Evolutionary conservation across 805 yeast species (phyloP), one percentile per base, ranked within the genome.

Genomic region (Spathaspora gorwiae): DNA sequence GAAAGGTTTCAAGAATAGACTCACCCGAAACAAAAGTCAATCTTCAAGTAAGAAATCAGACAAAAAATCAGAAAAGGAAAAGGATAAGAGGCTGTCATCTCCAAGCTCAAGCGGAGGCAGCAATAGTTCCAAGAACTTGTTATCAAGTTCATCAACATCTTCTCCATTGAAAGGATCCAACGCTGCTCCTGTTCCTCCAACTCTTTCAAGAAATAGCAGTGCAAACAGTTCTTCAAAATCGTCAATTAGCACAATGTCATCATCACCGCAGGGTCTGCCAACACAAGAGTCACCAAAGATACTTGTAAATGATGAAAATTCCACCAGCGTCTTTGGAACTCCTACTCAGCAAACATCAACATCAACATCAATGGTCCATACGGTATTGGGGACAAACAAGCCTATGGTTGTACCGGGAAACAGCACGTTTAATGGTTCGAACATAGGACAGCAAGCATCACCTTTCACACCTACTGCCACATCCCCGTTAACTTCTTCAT

Each of bases 1-100:
- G 75, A 71, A 70, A 62, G 76, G 76, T 13, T 71, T 71, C 53
- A 71, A 71, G 51, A 70, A 71, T 47, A 62, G 75, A 50, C 74
- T 71, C 54, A 65, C 75, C 14, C 59, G 76, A 48, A 68, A 67
- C 55, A 65, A 65, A 54, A 55, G 61, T 49, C 71, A 58, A 44
- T 49, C 70, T 33, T 50, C 71, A 26, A 56, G 53, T 40, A 70
- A 70, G 47, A 64, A 67, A 46, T 36, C 59, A 1, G 66, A 68
- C 19, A 68, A 68, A 44, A 70, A 69, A 53, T 65, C 65, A 39
- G 32, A 59, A 41, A 58, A 61, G 39, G 62, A 62, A 30, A 53
- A 54, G 42, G 52, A 53, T 30, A 50, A 52, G 24, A 37, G 42
- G 14, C 13, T 39, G 27, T 29, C 35, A 7, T 39, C 47, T 32